Base-by-base conservation (phyloP, 1,139 yeast genomes). In the Blastobotrys persicus region DNA sequence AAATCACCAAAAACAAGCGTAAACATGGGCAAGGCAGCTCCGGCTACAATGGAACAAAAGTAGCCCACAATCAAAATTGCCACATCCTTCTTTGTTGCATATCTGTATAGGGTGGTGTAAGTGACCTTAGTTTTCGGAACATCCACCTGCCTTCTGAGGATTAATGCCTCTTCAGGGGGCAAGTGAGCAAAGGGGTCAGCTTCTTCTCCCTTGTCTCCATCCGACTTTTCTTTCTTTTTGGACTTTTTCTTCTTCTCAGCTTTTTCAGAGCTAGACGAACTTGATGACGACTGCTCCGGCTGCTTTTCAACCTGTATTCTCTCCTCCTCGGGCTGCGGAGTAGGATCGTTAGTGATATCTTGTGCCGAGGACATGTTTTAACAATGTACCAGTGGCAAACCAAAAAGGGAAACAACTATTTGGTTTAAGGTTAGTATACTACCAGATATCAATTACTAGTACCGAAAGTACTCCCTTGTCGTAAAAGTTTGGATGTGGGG, bases 21-120 rank as follows among this genome's bases (percentile, higher is more conserved):
- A 55, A 69, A 68, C 60, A 70, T 58, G 1, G 75, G 75, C 50
- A 71, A 48, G 2, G 70, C 68, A 3, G 72, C 73, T 11, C 75
- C 75, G 14, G 68, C 64, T 6, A 63, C 61, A 4, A 65, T 62
- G 4, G 74, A 64, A 33, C 62, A 57, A 18, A 63, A 48, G 42
- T 59, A 57, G 1, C 71, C 75, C 6, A 66, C 4, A 1, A 50
- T 14, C 14, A 69, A 51, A 19, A 65, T 46, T 35, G 58, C 47
- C 2, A 52, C 43, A 46, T 71, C 76, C 31, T 42, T 48, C 16
- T 52, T 49, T 14, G 65, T 61, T 2, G 75, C 72, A 51, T 66
- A 71, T 17, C 71, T 56, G 55, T 61, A 72, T 14, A 71, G 59
- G 1, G 71, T 61, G 40, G 59, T 51, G 45, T 64, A 60, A n/a